Evolutionary conservation across 1,139 yeast genomes (phyloP), one percentile per base, ranked within the genome.

Genomic region (Wickerhamiella pararugosa): DNA sequence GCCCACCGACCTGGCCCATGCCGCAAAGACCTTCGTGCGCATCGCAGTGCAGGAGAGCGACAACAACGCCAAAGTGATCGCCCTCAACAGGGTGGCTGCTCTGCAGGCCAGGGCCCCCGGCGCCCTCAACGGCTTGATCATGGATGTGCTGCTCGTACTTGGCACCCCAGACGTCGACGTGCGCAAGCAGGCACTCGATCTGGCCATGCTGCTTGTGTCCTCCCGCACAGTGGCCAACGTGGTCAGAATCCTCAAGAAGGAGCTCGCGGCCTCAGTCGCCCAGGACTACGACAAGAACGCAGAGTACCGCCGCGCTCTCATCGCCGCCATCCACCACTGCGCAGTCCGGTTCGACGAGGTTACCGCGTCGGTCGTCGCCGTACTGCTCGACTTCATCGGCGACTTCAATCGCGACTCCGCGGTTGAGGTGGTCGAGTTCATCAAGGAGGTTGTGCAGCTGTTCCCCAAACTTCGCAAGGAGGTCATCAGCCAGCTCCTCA

Each of bases 191-290:
- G 94, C 94, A 5, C 70, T 92, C 49, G 79, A 79, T 47, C 82
- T 90, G 41, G 75, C 94, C 15, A 69, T 90, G 55, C 73, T 76
- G 51, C 72, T 92, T 61, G 78, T 87, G 41, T 70, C 92, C 39
- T 74, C 80, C 52, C 81, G 94, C 67, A 90, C 87, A 55, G 95
- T 87, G 38, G 96, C 87, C 55, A 96, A 86, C 56, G 94, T 90
- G 33, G 82, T 90, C 49, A 82, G 84, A 58, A 71, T 87, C 51
- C 74, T 92, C 63, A 90, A 84, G 66, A 90, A 84, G 59, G 99
- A 92, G 62, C 72, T 92, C 47, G 79, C 80, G 55, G 75, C 75
- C 53, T 77, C 95, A 3, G 66, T 76, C 36, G 44, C 46, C 30
- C 72, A 79, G 36, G 78, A 76, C 44, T 58, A 57, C 47, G 95